Percentiles rank a stretch among this genome's conserved stretches.
Conservation (phyloP, 306 rosid genomes). For the Neltuma alba region DNA sequence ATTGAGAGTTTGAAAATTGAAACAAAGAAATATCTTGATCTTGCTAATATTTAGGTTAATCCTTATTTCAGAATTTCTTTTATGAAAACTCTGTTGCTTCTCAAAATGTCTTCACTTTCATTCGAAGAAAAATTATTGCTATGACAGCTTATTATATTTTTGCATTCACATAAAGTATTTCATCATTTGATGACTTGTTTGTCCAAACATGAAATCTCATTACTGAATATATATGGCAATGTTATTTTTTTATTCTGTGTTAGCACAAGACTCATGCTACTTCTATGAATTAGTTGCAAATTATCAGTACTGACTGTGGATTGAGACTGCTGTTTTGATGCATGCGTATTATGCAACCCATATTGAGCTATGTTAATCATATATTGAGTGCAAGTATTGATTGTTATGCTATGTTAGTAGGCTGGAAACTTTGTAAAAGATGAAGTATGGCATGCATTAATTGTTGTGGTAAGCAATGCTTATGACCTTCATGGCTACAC, state of each 20-base stretch:
- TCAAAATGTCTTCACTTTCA: constrained; percentile 26
- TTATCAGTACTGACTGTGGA: not conserved
- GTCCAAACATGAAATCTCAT: constrained; percentile 15
- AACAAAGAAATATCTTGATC: not conserved
- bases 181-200: constrained; percentile 8
- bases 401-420: constrained; percentile 79
- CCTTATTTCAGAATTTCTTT: not conserved
- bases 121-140: constrained; percentile 18
- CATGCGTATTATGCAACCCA: constrained; percentile 18
- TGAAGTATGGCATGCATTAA: constrained; percentile 93
- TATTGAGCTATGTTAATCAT: constrained; percentile 24
- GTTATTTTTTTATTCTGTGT: constrained; percentile 19
- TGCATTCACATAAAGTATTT: not conserved
- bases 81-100: constrained; percentile 34
- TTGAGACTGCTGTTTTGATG: constrained; percentile 28
- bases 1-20: constrained; percentile 18
- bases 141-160: constrained; percentile 12
- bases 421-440: constrained; percentile 99
- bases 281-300: constrained; percentile 24
- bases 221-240: constrained; percentile 3
- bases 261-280: constrained; percentile 18
- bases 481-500: constrained; percentile 97
- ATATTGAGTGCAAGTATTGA: constrained; percentile 48
- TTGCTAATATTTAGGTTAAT: constrained; percentile 12
- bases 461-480: constrained; percentile 92